Evolutionary conservation across 768 basidiomycete genomes (phyloP).

Genomic region (Sarcodon aspratus): DNA sequence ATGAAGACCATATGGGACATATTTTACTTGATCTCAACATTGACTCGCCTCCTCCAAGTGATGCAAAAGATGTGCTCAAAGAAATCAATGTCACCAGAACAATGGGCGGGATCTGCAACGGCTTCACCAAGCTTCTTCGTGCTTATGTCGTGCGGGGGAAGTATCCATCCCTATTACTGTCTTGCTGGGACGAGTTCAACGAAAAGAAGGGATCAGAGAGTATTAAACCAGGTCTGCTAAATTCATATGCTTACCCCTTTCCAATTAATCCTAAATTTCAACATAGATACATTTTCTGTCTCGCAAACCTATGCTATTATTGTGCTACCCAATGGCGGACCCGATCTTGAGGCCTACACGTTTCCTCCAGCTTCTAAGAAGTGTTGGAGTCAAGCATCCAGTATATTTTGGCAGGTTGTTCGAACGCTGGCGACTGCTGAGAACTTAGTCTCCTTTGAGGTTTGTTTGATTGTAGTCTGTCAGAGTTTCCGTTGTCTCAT

Average conservation of each 20-base stretch:
- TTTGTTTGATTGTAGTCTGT: constrained; percentile 21
- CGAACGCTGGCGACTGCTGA: constrained; percentile 75
- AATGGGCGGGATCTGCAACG: constrained; percentile 66
- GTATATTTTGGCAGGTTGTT: constrained; percentile 85
- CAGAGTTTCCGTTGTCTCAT: neutral
- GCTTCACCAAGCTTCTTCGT: constrained; percentile 74
- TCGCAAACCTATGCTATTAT: constrained; percentile 85
- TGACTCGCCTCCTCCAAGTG: constrained; percentile 59
- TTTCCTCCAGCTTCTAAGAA: constrained; percentile 45
- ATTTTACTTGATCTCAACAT: constrained; percentile 5
- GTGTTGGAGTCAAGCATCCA: constrained; percentile 81
- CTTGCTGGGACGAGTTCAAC: constrained; percentile 82
- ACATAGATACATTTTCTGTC: constrained; percentile 58
- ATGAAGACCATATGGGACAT: constrained; percentile 24
- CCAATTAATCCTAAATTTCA: neutral
- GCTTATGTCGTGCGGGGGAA: constrained; percentile 79
- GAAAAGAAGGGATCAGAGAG: constrained; percentile 69
- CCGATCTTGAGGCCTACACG: constrained; percentile 78
- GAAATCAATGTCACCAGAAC: constrained; percentile 68
- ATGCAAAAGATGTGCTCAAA: constrained; percentile 67
- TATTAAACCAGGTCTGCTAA: constrained; percentile 55
- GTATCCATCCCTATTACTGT: constrained; percentile 72
- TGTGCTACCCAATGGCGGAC: constrained; percentile 81
- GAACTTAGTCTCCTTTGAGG: constrained; percentile 76
- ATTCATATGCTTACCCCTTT: neutral